Percentiles rank a stretch among this genome's conserved stretches.
Evolutionary conservation across 805 yeast genomes (phyloP).

Genomic region (Metschnikowia drakensbergensis): DNA sequence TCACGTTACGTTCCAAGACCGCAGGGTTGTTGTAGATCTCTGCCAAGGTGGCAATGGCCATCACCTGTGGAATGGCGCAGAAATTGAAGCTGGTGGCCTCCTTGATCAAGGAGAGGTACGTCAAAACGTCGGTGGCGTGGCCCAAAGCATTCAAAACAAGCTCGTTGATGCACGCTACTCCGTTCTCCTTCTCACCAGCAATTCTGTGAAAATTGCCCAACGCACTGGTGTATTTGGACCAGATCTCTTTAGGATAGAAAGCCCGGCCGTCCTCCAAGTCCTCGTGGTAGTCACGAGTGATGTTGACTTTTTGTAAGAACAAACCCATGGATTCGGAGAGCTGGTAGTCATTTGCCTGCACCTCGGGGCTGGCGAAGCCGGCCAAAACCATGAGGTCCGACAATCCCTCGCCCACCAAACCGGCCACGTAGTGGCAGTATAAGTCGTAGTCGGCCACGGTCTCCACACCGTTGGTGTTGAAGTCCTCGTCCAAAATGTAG

Average conservation of each 20-base stretch:
- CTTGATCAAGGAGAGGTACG: conserved; percentile 67
- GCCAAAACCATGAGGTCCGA: conserved; percentile 80
- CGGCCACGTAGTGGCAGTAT: conserved; percentile 97
- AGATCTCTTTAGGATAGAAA: conserved; percentile 93
- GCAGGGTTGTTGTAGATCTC: conserved; percentile 75
- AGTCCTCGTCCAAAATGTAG: conserved; percentile 72
- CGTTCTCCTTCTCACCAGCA: conserved; percentile 49
- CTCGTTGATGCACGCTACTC: conserved; percentile 74
- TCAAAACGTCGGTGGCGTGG: conserved; percentile 74
- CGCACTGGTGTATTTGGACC: conserved; percentile 73
- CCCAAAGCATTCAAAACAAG: conserved; percentile 72
- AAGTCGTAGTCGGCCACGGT: conserved; percentile 80
- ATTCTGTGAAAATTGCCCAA: conserved; percentile 54
- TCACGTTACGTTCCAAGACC: conserved; percentile 69
- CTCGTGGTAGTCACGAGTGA: conserved; percentile 91
- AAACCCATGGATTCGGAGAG: conserved; percentile 87
- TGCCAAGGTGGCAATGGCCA: conserved; percentile 95
- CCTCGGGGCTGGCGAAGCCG: conserved; percentile 52
- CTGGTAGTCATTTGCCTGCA: conserved; percentile 48
- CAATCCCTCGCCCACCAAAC: conserved; percentile 94
- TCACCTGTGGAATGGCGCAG: conserved; percentile 97
- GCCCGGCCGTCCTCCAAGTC: conserved; percentile 89
- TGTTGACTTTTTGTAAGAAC: conserved; percentile 92
- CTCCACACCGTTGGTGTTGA: conserved; percentile 72
- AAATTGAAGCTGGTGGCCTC: conserved; percentile 85